Percentiles rank a stretch among this genome's conserved stretches.
These are phyloP conservation scores for Chalaropsis thielavioides DNA, from an alignment of 2,329 filamentous ascomycete genomes.

Conservation along the genomic window DNA sequence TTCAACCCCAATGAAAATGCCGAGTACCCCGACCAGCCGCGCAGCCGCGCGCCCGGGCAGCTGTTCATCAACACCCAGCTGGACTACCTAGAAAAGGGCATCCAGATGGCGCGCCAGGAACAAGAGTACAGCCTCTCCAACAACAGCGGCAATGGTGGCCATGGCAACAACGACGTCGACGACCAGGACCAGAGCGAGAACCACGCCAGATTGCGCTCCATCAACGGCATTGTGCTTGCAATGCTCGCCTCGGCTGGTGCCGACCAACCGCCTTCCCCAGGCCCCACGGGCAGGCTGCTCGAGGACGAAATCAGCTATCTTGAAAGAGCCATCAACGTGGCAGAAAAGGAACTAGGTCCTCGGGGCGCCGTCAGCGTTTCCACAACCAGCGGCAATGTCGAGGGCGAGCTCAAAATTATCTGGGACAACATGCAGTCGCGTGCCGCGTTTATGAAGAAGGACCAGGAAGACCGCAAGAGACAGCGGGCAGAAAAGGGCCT, in stretches of 20 bases:
- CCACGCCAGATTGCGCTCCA: constrained; percentile 40
- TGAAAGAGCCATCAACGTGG: constrained; percentile 33
- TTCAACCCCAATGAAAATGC: constrained; percentile 43
- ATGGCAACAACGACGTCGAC: not conserved
- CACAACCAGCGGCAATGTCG: constrained; percentile 40
- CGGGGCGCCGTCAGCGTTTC: constrained; percentile 13
- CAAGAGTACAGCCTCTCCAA: constrained; percentile 29
- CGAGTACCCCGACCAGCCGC: constrained; percentile 27
- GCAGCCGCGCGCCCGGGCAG: constrained; percentile 26
- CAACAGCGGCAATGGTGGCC: not conserved
- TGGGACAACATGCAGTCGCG: constrained; percentile 42
- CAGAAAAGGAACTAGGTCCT: constrained; percentile 15
- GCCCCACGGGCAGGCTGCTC: constrained; percentile 40
- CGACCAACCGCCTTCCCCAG: constrained; percentile 43
- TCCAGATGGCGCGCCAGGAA: constrained; percentile 46
- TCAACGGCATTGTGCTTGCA: constrained; percentile 51
- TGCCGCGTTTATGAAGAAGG: constrained; percentile 40
- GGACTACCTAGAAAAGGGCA: constrained; percentile 53
- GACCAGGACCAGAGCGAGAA: constrained; percentile 26
- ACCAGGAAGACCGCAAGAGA: constrained; percentile 39
- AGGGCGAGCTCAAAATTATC: constrained; percentile 37
- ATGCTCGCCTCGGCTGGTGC: constrained; percentile 37
- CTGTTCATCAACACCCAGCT: constrained; percentile 42
- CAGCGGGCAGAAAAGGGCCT: constrained; percentile 42
- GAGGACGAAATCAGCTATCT: constrained; percentile 56